A percentile compares a stretch with the other conserved stretches of the same genome.
phyloP scores from a whole-genome alignment of 805 yeast genomes.

The Myxozyma monticola region DNA sequence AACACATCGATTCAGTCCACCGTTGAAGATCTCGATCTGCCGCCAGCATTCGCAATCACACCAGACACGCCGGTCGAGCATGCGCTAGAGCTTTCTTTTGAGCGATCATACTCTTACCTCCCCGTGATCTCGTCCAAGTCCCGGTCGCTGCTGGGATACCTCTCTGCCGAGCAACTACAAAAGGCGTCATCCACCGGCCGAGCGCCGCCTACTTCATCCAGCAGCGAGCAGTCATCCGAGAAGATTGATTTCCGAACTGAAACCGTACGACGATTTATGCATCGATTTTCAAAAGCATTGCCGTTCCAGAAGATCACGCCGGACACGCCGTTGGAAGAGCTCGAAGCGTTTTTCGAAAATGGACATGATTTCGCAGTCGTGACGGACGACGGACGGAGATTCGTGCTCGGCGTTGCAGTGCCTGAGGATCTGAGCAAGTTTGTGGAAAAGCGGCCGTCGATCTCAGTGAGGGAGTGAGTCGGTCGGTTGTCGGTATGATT shows the following conservation, averaged over 20 bases:
- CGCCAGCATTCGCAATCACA: conserved; percentile 56
- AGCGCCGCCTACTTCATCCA: conserved; percentile 2
- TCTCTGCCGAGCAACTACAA: conserved; percentile 46
- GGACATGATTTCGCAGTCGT: conserved; percentile 58
- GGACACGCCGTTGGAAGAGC: conserved; percentile 53
- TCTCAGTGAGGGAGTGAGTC: background rate
- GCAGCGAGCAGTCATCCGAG: conserved; percentile 37
- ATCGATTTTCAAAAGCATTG: conserved; percentile 34
- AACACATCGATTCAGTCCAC: conserved; percentile 44
- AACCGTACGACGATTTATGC: conserved; percentile 25
- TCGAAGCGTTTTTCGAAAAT: conserved; percentile 49
- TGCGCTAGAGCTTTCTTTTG: conserved; percentile 58
- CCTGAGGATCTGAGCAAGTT: conserved; percentile 48
- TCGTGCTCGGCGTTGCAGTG: conserved; percentile 61
- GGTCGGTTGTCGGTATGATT: no score
- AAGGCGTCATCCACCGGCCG: conserved; percentile 37
- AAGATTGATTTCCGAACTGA: conserved; percentile 8
- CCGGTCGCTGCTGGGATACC: conserved; percentile 52
- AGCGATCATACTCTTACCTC: conserved; percentile 53
- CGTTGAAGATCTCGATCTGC: conserved; percentile 58
- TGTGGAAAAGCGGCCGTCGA: conserved; percentile 46
- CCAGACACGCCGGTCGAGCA: conserved; percentile 50
- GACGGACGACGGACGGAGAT: conserved; percentile 52
- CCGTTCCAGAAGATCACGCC: conserved; percentile 52
- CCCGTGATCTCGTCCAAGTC: conserved; percentile 54